These are phyloP conservation scores for Solanum lycopersicoides DNA, from an alignment of 257 asterid species.

Conservation along the genomic window DNA sequence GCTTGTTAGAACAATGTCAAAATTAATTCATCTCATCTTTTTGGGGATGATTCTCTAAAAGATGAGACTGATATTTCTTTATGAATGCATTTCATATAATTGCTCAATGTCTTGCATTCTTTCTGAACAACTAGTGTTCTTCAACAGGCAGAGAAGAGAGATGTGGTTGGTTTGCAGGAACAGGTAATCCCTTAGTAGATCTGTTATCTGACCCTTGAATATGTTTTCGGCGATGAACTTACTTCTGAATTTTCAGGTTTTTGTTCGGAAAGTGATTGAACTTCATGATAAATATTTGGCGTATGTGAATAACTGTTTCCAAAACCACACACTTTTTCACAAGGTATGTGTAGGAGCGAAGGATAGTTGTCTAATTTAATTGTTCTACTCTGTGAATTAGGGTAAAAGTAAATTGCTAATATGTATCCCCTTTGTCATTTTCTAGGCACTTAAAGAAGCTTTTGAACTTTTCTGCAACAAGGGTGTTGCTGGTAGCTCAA, in stretches of 20 bases:
- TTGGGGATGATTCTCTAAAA: neutral
- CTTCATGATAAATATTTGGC: slow-evolving; percentile 95
- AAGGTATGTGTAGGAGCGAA: slow-evolving; percentile 48
- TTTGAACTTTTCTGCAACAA: slow-evolving; percentile 96
- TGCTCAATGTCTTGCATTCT: neutral
- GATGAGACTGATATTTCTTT: neutral
- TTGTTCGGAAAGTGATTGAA: slow-evolving; percentile 90
- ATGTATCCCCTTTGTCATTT: neutral
- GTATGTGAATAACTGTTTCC: slow-evolving; percentile 78
- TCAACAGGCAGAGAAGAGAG: slow-evolving; percentile 88
- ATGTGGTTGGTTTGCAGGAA: slow-evolving; percentile 82
- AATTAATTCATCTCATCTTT: neutral
- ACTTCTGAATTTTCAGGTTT: slow-evolving; percentile 43
- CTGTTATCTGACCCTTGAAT: neutral
- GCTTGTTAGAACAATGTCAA: neutral
- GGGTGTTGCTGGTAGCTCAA: slow-evolving; percentile 97
- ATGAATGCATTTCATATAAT: neutral
- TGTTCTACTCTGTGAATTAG: neutral
- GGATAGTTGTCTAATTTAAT: neutral
- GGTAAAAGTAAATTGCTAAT: neutral
- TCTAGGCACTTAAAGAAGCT: slow-evolving; percentile 97
- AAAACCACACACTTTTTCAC: slow-evolving; percentile 93
- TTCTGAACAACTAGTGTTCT: slow-evolving; percentile 8
- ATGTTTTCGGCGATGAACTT: slow-evolving; percentile 4
- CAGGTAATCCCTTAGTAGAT: slow-evolving; percentile 39